Percentiles rank a stretch among this genome's conserved stretches.
Conservation (phyloP, 768 basidiomycete species). For the Hebeloma cylindrosporum region DNA sequence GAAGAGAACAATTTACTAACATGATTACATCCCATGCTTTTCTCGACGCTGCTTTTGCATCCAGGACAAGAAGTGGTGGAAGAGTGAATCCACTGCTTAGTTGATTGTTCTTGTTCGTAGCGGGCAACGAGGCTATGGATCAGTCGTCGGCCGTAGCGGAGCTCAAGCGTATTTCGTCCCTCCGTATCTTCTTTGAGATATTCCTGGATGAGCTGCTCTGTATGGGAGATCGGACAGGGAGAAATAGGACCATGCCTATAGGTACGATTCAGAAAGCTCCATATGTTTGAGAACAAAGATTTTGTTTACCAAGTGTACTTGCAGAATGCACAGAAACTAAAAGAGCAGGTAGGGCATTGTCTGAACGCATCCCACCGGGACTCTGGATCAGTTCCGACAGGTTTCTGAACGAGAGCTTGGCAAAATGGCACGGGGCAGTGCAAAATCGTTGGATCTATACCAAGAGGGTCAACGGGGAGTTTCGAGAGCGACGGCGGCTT, state of each 20-base stretch:
- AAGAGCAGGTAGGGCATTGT: slow-evolving; percentile 64
- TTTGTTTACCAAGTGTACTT: slow-evolving; percentile 63
- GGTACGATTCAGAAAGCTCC: slow-evolving; percentile 6
- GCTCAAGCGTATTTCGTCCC: slow-evolving; percentile 52
- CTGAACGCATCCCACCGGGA: slow-evolving; percentile 70
- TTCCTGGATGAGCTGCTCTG: slow-evolving; percentile 59
- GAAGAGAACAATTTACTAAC: slow-evolving; percentile 43
- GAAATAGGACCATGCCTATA: slow-evolving; percentile 77
- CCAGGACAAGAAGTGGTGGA: slow-evolving; percentile 70
- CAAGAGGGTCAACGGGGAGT: background rate
- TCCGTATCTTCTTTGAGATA: slow-evolving; percentile 60
- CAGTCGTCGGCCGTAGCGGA: slow-evolving; percentile 57
- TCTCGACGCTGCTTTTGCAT: slow-evolving; percentile 68
- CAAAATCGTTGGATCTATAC: slow-evolving; percentile 79
- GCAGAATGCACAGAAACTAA: slow-evolving; percentile 81
- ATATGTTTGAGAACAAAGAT: slow-evolving; percentile 1
- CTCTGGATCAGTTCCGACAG: slow-evolving; percentile 46
- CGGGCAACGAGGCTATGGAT: slow-evolving; percentile 56
- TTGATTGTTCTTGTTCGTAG: slow-evolving; percentile 69
- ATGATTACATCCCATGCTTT: slow-evolving; percentile 80
- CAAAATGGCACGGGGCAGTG: slow-evolving; percentile 77
- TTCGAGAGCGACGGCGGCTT: background rate
- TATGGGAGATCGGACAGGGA: slow-evolving; percentile 60
- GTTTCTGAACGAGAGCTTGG: slow-evolving; percentile 67
- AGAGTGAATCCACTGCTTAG: slow-evolving; percentile 64